Percentiles rank a stretch among this genome's conserved stretches.
Conservation (phyloP, 768 basidiomycete genomes). For the Inosperma sp. region DNA sequence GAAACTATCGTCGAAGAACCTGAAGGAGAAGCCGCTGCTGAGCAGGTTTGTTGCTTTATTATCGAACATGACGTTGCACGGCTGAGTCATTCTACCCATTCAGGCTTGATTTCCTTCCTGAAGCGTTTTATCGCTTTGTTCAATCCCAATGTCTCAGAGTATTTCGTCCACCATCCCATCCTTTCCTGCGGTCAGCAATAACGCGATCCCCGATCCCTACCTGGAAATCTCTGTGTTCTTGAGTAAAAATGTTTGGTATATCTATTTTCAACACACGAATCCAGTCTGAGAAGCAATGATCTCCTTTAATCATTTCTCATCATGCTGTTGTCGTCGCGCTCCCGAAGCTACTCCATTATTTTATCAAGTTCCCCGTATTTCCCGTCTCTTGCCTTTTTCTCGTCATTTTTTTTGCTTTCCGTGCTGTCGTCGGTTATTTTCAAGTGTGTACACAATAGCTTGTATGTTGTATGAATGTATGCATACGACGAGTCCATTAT, state of each 20-base stretch:
- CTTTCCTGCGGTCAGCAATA: neutral
- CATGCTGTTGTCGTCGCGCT: conserved; percentile 19
- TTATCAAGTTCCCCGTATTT: conserved; percentile 11
- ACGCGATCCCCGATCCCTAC: conserved; percentile 16
- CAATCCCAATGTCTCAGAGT: neutral
- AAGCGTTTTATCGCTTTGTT: conserved; percentile 1
- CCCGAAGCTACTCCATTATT: conserved; percentile 7
- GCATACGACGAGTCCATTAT: conserved; percentile 11
- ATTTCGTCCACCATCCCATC: neutral
- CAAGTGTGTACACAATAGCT: conserved; percentile 22
- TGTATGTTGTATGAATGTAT: conserved; percentile 25
- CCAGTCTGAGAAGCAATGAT: conserved; percentile 14
- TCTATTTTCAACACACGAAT: conserved; percentile 17
- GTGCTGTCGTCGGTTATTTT: conserved; percentile 23
- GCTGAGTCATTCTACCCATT: neutral
- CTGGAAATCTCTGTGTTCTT: conserved; percentile 14
- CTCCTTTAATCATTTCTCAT: conserved; percentile 14
- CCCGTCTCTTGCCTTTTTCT: conserved; percentile 4
- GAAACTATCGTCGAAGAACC: conserved; percentile 58
- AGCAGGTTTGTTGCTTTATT: conserved; percentile 2
- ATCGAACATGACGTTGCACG: neutral
- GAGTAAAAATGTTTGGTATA: conserved; percentile 17
- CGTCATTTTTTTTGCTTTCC: conserved; percentile 20
- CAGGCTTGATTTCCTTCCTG: conserved; percentile 13
- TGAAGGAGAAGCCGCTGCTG: conserved; percentile 39